Evolutionary conservation across 2,329 filamentous ascomycete genomes (phyloP).

Genomic region (Ceratocystis destructans): DNA sequence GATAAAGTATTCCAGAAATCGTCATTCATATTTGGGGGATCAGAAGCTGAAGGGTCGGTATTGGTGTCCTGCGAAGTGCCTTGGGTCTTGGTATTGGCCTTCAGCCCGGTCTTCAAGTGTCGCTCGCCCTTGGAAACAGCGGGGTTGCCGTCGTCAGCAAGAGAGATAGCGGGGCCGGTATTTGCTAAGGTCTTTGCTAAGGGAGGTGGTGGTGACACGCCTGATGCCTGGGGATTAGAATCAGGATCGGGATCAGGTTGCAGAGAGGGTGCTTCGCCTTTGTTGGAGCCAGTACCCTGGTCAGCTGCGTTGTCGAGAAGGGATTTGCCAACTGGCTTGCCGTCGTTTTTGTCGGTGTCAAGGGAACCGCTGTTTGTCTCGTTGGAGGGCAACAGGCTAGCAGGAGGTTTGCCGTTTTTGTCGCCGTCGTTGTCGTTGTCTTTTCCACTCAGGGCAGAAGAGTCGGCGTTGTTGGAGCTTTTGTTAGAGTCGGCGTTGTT

Average conservation of each 20-base stretch:
- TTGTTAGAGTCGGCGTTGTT: neutral
- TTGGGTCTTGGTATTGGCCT: neutral
- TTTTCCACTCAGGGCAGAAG: constrained; percentile 16
- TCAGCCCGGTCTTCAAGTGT: neutral
- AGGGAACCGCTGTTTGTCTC: constrained; percentile 1
- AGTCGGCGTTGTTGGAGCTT: neutral
- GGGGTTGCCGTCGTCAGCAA: neutral
- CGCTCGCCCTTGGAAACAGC: neutral
- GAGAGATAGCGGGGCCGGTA: neutral
- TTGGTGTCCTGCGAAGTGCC: neutral
- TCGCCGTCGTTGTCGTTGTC: constrained; percentile 14
- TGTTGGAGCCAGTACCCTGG: neutral
- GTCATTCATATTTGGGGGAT: constrained; percentile 12
- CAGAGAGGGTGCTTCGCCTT: neutral
- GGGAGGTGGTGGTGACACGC: neutral
- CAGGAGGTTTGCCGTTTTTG: neutral
- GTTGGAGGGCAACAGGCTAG: neutral
- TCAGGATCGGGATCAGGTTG: constrained; percentile 7
- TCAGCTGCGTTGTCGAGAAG: neutral
- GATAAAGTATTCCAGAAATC: constrained; percentile 14
- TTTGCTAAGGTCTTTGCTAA: neutral
- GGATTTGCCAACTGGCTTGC: constrained; percentile 2
- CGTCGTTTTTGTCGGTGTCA: neutral
- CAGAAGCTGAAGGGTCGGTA: neutral
- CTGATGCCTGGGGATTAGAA: neutral